phyloP scores from a whole-genome alignment of 441 rosid species.

The Pelargonium australe region DNA sequence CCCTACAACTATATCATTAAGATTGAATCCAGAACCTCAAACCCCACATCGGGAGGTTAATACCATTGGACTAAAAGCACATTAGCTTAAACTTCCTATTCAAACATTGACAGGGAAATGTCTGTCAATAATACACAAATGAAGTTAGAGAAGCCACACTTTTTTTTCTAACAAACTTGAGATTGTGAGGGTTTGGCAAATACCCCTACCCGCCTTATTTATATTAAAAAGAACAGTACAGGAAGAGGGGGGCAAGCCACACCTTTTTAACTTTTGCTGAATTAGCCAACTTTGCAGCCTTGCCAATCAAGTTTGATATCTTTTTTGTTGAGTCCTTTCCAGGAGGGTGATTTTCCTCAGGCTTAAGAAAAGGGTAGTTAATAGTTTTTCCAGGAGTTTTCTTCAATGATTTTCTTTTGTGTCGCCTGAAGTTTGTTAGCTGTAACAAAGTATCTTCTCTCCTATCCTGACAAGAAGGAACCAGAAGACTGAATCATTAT shows the following conservation, averaged over 20 bases:
- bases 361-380: constrained; percentile 78
- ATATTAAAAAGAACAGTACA: no score
- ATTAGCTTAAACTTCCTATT: background rate
- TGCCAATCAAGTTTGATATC: constrained; percentile 75
- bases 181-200: no score
- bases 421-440: constrained; percentile 81
- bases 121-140: background rate
- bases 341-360: constrained; percentile 88
- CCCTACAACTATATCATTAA: background rate
- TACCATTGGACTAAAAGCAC: background rate
- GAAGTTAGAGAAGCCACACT: background rate
- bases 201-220: no score
- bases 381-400: constrained; percentile 60
- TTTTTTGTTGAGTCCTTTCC: constrained; percentile 85
- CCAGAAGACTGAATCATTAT: constrained; percentile 17
- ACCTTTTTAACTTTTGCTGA: constrained; percentile 93
- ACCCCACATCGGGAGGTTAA: background rate
- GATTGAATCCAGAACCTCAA: background rate
- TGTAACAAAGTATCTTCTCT: constrained; percentile 88
- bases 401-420: constrained; percentile 78
- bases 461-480: constrained; percentile 62
- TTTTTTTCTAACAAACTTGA: no score
- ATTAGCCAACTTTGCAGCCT: constrained; percentile 78
- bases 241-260: constrained; percentile 10
- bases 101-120: background rate